These are phyloP conservation scores for Vigna unguiculata DNA, from an alignment of 306 rosid species.

Conservation along the genomic window DNA sequence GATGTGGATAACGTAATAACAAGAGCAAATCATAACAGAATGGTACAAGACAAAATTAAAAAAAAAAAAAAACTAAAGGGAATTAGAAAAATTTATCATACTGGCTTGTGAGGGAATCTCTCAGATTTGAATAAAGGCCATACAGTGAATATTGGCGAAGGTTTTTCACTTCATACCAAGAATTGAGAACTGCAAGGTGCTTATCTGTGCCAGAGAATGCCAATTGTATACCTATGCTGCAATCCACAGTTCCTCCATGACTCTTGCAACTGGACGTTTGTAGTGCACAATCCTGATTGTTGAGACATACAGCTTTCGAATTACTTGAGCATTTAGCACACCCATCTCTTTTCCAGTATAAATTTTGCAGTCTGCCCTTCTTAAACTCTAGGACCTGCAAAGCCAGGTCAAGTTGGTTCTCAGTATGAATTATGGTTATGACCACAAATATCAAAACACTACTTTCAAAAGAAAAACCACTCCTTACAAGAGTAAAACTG, in stretches of 20 bases:
- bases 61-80: constrained; percentile 19
- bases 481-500: constrained; percentile 92
- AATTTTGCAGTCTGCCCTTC: constrained; percentile 88
- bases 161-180: constrained; percentile 95
- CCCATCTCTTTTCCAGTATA: constrained; percentile 90
- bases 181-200: constrained; percentile 81
- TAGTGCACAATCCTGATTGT: constrained; percentile 82
- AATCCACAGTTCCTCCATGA: constrained; percentile 77
- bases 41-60: constrained; percentile 41
- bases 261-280: constrained; percentile 69
- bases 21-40: constrained; percentile 40
- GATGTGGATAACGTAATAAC: constrained; percentile 4
- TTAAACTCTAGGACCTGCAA: constrained; percentile 81
- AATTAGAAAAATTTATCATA: constrained; percentile 67
- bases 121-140: constrained; percentile 80
- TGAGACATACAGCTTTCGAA: constrained; percentile 74
- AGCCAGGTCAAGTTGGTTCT: constrained; percentile 33
- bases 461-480: neutral
- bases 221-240: constrained; percentile 87
- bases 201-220: constrained; percentile 96
- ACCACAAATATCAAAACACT: constrained; percentile 23
- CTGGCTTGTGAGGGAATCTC: constrained; percentile 82
- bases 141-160: constrained; percentile 92
- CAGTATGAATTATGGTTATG: neutral
- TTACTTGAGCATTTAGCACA: constrained; percentile 70